A percentile compares a stretch with the other conserved stretches of the same genome.
These are phyloP conservation scores for Setomelanomma holmii DNA, from an alignment of 2,329 filamentous ascomycete species.

Conservation along the genomic window DNA sequence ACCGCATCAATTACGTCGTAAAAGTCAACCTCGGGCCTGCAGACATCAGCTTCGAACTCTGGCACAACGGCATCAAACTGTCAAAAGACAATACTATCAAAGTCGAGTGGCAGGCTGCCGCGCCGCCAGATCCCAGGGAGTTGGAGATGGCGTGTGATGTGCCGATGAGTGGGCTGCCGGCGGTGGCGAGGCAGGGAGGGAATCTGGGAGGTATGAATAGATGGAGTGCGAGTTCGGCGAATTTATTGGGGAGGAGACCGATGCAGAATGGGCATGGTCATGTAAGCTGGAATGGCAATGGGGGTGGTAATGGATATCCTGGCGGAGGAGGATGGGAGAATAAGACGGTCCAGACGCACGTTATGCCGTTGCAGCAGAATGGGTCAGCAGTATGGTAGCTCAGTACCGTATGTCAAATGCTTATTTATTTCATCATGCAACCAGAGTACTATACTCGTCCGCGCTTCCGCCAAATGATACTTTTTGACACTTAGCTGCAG, in stretches of 20 bases:
- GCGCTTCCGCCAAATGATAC: too few species aligned
- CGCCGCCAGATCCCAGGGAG: slow-evolving; percentile 8
- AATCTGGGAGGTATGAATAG: neutral
- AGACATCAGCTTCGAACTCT: slow-evolving; percentile 29
- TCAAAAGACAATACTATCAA: slow-evolving; percentile 28
- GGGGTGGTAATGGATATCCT: neutral
- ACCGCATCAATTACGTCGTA: slow-evolving; percentile 25
- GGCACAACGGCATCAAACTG: slow-evolving; percentile 28
- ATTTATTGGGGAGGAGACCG: slow-evolving; percentile 1
- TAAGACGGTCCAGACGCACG: slow-evolving; percentile 1
- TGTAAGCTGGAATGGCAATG: neutral
- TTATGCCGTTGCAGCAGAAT: neutral
- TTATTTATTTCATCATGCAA: too few species aligned
- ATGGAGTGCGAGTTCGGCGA: neutral
- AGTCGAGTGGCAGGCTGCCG: slow-evolving; percentile 26
- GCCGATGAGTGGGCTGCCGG: slow-evolving; percentile 8
- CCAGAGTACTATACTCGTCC: too few species aligned
- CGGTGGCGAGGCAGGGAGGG: neutral
- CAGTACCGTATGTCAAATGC: too few species aligned
- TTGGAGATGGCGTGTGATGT: slow-evolving; percentile 3
- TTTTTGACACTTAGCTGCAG: too few species aligned
- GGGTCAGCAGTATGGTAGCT: neutral
- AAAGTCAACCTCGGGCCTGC: slow-evolving; percentile 28
- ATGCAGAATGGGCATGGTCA: neutral
- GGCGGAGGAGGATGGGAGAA: neutral